Evolutionary conservation across 2,329 filamentous ascomycete species (phyloP), one percentile per base, ranked within the genome.

Genomic region (Penicillium sp.): DNA sequence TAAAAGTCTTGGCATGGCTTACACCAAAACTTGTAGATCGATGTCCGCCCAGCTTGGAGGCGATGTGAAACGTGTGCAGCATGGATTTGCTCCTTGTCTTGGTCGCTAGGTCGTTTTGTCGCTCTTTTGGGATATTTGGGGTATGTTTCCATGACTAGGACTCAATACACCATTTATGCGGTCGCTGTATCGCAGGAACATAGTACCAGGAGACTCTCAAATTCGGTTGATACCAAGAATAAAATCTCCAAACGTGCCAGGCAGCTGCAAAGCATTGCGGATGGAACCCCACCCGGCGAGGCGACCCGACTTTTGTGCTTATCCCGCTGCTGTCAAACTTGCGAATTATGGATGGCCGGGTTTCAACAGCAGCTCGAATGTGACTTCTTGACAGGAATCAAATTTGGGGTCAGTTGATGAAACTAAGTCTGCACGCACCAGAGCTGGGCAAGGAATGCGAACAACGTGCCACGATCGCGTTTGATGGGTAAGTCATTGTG

Each of bases 1-100:
- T 55, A 65, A 69, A 2, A 72, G 74, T 0, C 56, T 78, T 13
- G 74, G 76, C 9, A 77, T 74, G 9, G 75, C 74, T 2, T 76
- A 71, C 52, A 77, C 72, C 0, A 74, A 78, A 55, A 70, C 71
- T 4, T 64, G 73, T 40, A 74, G 73, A 2, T 61, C 76, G 5
- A 78, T 78, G 74, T 69, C 71, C 2, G 76, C 75, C 4, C 73
- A 78, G 56, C 79, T 72, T 53, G 77, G 74, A 43, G 71, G 72
- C n/a, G 71, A 74, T 55, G 70, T 74, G 0, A 80, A 79, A 62
- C 72, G 76, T 2, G 76, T 79, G 72, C 76, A 79, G 59, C 77
- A 79, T 56, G 77, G 71, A 5, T 79, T 80, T 57, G 76, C 76
- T 77, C 9, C 40, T 6, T 70, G 77, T 7, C 78, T 74, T 54